A percentile compares a stretch with the other conserved stretches of the same genome.
These are phyloP conservation scores for Hyparrhenia diplandra DNA, from an alignment of 176 grass and related monocot genomes.

Conservation along the genomic window DNA sequence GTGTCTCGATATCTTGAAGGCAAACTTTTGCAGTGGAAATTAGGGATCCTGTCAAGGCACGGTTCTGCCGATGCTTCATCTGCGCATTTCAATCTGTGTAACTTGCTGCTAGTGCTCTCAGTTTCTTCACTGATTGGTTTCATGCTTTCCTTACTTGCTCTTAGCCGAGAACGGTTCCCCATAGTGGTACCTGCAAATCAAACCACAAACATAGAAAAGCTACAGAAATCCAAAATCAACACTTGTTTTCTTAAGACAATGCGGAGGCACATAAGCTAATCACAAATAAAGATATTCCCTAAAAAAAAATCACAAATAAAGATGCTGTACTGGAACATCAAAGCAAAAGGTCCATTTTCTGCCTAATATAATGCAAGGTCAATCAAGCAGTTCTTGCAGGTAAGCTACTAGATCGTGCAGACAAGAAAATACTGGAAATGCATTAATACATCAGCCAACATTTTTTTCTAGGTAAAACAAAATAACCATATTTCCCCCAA, in stretches of 20 bases:
- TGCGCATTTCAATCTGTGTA: constrained; percentile 39
- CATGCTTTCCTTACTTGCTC: constrained; percentile 22
- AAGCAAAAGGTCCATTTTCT: neutral
- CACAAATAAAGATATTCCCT: too few species aligned
- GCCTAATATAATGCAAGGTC: too few species aligned
- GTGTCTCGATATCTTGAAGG: constrained; percentile 43
- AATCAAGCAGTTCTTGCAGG: too few species aligned
- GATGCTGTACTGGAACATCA: neutral
- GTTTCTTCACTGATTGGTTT: constrained; percentile 21
- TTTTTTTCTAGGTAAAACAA: neutral
- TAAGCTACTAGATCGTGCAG: too few species aligned
- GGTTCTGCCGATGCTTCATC: constrained; percentile 43
- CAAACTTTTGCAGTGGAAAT: constrained; percentile 80
- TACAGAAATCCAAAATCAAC: neutral
- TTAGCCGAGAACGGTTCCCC: constrained; percentile 35
- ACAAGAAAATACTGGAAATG: too few species aligned
- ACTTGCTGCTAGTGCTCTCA: constrained; percentile 38
- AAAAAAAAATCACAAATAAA: neutral
- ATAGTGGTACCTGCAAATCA: constrained; percentile 25
- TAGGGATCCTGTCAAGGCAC: constrained; percentile 36
- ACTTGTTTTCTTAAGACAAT: neutral
- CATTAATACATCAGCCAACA: neutral
- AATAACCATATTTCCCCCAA: neutral
- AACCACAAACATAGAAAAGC: constrained; percentile 6
- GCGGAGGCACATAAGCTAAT: too few species aligned